Evolutionary conservation across 208 protist genomes (phyloP).

Genomic region (Phytomonas sp.): DNA sequence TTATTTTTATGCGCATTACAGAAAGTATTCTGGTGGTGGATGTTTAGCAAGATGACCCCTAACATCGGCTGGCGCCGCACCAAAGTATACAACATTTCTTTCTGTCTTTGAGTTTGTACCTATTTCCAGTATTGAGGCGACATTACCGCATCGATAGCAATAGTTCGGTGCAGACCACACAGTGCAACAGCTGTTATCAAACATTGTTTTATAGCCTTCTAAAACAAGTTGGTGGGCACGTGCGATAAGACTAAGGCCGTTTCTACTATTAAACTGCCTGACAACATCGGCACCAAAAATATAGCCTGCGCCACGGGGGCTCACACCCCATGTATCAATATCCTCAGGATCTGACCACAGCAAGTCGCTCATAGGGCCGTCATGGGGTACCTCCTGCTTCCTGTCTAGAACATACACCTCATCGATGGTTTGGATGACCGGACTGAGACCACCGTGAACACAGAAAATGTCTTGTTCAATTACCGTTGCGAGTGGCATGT

Average conservation of each 20-base stretch:
- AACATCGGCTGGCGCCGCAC: constrained; percentile 56
- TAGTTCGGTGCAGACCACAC: constrained; percentile 96
- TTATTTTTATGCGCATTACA: constrained; percentile 21
- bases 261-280: constrained; percentile 79
- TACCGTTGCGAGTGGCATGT: constrained; percentile 89
- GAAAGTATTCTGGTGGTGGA: constrained; percentile 83
- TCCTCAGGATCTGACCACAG: constrained; percentile 92
- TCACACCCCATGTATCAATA: constrained; percentile 77
- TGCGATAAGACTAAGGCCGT: constrained; percentile 80
- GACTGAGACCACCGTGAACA: constrained; percentile 91
- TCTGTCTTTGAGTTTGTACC: constrained; percentile 69
- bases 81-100: constrained; percentile 71
- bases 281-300: constrained; percentile 79
- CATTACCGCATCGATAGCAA: constrained; percentile 93
- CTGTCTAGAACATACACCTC: constrained; percentile 83
- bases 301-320: constrained; percentile 80
- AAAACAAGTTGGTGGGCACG: constrained; percentile 89
- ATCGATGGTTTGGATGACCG: constrained; percentile 73
- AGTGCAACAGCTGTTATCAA: constrained; percentile 88
- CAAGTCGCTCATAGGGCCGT: constrained; percentile 85
- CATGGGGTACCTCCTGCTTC: constrained; percentile 88
- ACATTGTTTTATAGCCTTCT: constrained; percentile 93
- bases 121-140: constrained; percentile 90
- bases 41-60: constrained; percentile 83
- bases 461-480: constrained; percentile 90